A percentile compares a stretch with the other conserved stretches of the same genome.
Evolutionary conservation across 2,329 filamentous ascomycete species (phyloP).

Genomic region (Sarocladium brachiariae): DNA sequence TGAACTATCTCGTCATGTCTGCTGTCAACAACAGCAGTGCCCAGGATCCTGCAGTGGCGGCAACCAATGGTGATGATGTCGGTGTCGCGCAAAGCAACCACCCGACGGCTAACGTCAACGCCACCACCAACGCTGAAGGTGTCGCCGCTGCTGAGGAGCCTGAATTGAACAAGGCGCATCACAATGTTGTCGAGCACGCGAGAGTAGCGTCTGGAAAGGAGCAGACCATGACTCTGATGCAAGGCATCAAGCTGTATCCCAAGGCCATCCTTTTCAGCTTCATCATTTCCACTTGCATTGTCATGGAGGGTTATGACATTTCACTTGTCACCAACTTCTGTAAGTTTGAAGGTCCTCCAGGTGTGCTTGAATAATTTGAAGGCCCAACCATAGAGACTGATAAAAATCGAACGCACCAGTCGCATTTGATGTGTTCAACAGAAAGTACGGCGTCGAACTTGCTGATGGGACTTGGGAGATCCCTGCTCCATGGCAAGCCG

Average conservation of each 20-base stretch:
- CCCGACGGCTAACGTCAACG: too few relatives aligned
- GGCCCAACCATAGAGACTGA: too few relatives aligned
- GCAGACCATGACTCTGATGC: conserved; percentile 62
- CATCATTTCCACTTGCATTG: conserved; percentile 82
- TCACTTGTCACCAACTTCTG: conserved; percentile 78
- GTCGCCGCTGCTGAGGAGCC: conserved; percentile 14
- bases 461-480: conserved; percentile 44
- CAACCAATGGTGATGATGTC: too few relatives aligned
- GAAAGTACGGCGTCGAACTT: conserved; percentile 46
- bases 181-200: conserved; percentile 26
- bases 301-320: conserved; percentile 87
- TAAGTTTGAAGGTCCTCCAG: too few relatives aligned
- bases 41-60: not conserved
- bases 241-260: conserved; percentile 77
- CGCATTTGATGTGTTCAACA: conserved; percentile 50
- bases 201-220: conserved; percentile 50
- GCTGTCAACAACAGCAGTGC: not conserved
- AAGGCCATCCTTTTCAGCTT: conserved; percentile 81
- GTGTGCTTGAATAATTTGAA: too few relatives aligned
- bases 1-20: too few relatives aligned
- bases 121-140: not conserved
- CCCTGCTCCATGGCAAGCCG: conserved; percentile 56
- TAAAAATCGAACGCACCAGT: conserved; percentile 19
- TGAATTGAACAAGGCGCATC: conserved; percentile 20
- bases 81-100: too few relatives aligned